Conservation (phyloP, 1,139 yeast genomes). For the Nakaseomyces delphensis region DNA sequence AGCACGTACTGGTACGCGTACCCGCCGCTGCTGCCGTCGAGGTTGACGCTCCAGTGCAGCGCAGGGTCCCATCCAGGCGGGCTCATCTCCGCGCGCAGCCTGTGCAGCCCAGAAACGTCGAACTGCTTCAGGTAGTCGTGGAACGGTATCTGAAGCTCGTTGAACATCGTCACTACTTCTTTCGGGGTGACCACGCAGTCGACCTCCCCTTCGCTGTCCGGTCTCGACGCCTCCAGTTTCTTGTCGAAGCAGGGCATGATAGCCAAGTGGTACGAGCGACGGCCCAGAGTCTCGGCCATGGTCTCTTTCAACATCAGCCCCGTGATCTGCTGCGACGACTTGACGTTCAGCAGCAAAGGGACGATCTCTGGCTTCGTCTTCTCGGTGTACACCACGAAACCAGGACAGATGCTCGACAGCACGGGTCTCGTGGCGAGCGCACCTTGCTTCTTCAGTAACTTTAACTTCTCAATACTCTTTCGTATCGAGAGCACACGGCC, state of each 20-base stretch:
- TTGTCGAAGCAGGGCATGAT: slow-evolving; percentile 97
- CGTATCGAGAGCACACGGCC: slow-evolving; percentile 67
- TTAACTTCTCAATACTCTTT: slow-evolving; percentile 48
- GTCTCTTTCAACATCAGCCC: slow-evolving; percentile 59
- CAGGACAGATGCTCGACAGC: slow-evolving; percentile 77
- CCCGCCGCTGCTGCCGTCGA: slow-evolving; percentile 87
- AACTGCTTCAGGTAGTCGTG: slow-evolving; percentile 9
- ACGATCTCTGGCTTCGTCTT: slow-evolving; percentile 85
- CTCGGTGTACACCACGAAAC: slow-evolving; percentile 93
- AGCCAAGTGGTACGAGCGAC: slow-evolving; percentile 62
- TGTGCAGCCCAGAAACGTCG: slow-evolving; percentile 7
- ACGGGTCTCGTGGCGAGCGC: slow-evolving; percentile 20
- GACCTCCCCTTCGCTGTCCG: slow-evolving; percentile 61
- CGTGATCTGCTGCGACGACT: slow-evolving; percentile 90
- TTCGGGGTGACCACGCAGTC: slow-evolving; percentile 92
- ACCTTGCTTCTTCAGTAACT: slow-evolving; percentile 24
- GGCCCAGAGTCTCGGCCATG: slow-evolving; percentile 9
- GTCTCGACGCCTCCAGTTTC: slow-evolving; percentile 87
- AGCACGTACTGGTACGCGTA: slow-evolving; percentile 58
- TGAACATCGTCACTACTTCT: slow-evolving; percentile 67
- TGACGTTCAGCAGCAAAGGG: slow-evolving; percentile 53
- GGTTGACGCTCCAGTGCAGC: slow-evolving; percentile 51
- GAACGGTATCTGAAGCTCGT: slow-evolving; percentile 37
- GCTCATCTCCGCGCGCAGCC: slow-evolving; percentile 13
- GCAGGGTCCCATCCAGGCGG: slow-evolving; percentile 29